Conservation (phyloP, 768 basidiomycete species). For the Collybiopsis confluens region DNA sequence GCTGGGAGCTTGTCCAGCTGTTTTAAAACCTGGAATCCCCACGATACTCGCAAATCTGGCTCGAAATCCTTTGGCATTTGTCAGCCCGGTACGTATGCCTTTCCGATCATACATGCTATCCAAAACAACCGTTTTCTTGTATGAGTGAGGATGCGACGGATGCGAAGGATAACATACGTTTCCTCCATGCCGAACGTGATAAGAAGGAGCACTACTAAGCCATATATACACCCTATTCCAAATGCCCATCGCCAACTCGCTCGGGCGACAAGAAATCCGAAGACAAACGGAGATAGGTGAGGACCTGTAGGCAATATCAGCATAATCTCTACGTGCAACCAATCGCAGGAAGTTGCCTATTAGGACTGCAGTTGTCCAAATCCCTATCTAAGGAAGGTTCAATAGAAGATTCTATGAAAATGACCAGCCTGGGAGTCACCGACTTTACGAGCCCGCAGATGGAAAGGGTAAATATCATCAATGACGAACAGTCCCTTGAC, state of each 20-base stretch:
- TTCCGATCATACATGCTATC: constrained; percentile 59
- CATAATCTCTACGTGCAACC: no score
- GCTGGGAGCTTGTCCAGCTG: constrained; percentile 48
- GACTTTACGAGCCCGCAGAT: constrained; percentile 62
- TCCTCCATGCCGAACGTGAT: constrained; percentile 62
- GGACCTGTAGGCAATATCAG: constrained; percentile 30
- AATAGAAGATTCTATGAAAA: neutral
- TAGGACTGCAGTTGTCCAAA: constrained; percentile 73
- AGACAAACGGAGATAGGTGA: constrained; percentile 58
- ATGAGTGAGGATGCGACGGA: neutral
- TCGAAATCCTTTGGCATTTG: constrained; percentile 41
- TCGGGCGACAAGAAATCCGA: constrained; percentile 63
- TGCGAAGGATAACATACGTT: constrained; percentile 39
- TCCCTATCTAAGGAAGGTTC: constrained; percentile 40
- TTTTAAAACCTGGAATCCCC: constrained; percentile 56
- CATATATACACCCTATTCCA: constrained; percentile 59
- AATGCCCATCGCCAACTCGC: constrained; percentile 64
- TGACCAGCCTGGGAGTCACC: constrained; percentile 4
- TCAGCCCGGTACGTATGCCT: constrained; percentile 24
- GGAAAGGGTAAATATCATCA: constrained; percentile 65
- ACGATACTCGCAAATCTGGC: constrained; percentile 52
- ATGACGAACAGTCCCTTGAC: constrained; percentile 59
- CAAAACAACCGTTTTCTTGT: neutral
- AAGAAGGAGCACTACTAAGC: constrained; percentile 47
- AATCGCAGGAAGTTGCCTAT: constrained; percentile 15